A percentile compares a stretch with the other conserved stretches of the same genome.
These are phyloP conservation scores for Fusarium graminum DNA, from an alignment of 2,329 filamentous ascomycete genomes.

Conservation along the genomic window DNA sequence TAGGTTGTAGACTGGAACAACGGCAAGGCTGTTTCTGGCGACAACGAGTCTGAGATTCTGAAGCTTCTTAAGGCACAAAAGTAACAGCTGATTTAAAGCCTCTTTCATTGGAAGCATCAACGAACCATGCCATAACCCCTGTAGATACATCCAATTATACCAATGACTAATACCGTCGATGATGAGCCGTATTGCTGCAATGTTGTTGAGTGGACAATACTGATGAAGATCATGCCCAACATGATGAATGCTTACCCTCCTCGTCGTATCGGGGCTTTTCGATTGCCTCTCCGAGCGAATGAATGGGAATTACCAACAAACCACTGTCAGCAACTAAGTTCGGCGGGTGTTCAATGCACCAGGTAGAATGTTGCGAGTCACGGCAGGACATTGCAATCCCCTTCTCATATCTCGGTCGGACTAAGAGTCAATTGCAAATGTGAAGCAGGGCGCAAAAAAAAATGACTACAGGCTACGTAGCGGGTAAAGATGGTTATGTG, in stretches of 20 bases:
- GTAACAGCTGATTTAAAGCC: constrained; percentile 31
- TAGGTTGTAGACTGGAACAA: constrained; percentile 92
- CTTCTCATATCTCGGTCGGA: neutral
- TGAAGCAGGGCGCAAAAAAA: constrained; percentile 12
- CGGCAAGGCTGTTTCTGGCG: constrained; percentile 82
- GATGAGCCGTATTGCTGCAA: constrained; percentile 11
- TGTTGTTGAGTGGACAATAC: constrained; percentile 10
- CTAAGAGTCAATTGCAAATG: neutral
- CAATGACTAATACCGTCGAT: constrained; percentile 11
- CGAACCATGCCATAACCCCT: constrained; percentile 27
- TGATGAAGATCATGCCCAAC: neutral
- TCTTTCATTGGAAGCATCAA: constrained; percentile 31
- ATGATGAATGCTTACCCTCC: neutral
- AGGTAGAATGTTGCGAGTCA: neutral
- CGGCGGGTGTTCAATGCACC: neutral
- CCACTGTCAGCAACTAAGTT: neutral
- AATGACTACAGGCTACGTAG: constrained; percentile 2
- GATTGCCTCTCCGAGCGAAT: too few relatives aligned
- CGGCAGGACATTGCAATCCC: neutral
- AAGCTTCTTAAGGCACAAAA: constrained; percentile 76
- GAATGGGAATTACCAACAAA: neutral
- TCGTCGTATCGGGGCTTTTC: too few relatives aligned
- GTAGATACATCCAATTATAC: constrained; percentile 37
- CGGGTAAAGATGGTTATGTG: constrained; percentile 31
- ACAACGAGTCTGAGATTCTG: constrained; percentile 89